Percentiles rank a stretch among this genome's conserved stretches.
Conservation (phyloP, 106 monocot genomes). For the Phalaenopsis equestris region DNA sequence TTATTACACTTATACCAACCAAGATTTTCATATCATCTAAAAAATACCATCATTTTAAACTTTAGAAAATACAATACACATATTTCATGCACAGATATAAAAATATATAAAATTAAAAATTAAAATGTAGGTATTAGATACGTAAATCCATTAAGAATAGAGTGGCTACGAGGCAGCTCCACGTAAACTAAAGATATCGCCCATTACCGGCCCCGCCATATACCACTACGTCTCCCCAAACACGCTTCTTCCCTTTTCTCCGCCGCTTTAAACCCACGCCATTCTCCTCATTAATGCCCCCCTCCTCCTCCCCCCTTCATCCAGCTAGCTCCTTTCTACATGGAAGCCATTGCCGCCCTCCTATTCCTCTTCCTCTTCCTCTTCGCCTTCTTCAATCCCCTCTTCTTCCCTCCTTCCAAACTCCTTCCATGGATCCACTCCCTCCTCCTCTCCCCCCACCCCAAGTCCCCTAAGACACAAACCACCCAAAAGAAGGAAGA, state of each 20-base stretch:
- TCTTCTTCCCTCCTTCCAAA: conserved; percentile 4
- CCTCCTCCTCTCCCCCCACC: not conserved
- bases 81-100: too few relatives aligned
- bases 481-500: not conserved
- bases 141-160: too few relatives aligned
- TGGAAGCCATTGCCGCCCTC: conserved; percentile 2
- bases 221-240: not conserved
- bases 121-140: too few relatives aligned
- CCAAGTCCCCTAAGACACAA: not conserved
- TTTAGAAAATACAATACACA: too few relatives aligned
- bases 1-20: too few relatives aligned
- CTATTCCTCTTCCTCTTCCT: not conserved
- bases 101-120: too few relatives aligned
- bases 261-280: not conserved
- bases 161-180: too few relatives aligned
- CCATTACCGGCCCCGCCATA: not conserved
- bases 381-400: not conserved
- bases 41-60: too few relatives aligned
- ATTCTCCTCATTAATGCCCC: not conserved
- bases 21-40: too few relatives aligned
- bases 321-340: not conserved
- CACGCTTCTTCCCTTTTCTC: not conserved
- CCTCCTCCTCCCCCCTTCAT: not conserved
- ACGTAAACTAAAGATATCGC: too few relatives aligned
- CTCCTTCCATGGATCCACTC: conserved; percentile 8